These are phyloP conservation scores for Psilocybe subaeruginosa DNA, from an alignment of 768 basidiomycete species.

Conservation along the genomic window DNA sequence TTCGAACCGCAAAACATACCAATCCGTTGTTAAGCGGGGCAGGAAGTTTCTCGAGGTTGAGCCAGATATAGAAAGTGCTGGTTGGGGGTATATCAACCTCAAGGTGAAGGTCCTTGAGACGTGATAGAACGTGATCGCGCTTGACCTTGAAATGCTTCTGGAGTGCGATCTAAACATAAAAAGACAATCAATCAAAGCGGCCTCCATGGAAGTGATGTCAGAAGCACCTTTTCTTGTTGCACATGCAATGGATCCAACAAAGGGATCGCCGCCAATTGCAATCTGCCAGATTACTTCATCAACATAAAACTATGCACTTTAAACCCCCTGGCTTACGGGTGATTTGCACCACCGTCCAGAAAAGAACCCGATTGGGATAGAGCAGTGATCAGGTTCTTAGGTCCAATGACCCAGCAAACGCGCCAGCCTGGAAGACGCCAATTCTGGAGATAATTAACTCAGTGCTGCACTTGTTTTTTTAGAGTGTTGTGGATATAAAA, in stretches of 20 bases:
- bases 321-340: constrained; percentile 61
- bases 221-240: constrained; percentile 61
- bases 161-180: constrained; percentile 58
- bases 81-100: constrained; percentile 76
- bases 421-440: constrained; percentile 97
- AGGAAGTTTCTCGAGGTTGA: constrained; percentile 80
- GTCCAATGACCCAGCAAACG: constrained; percentile 91
- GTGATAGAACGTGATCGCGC: constrained; percentile 84
- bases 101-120: constrained; percentile 79
- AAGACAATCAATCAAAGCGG: not conserved
- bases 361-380: constrained; percentile 94
- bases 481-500: not conserved
- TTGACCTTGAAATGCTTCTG: constrained; percentile 92
- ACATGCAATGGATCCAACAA: constrained; percentile 77
- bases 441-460: constrained; percentile 53
- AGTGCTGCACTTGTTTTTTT: not conserved
- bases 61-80: constrained; percentile 95
- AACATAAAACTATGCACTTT: not conserved
- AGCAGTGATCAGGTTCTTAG: constrained; percentile 85
- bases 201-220: not conserved
- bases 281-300: constrained; percentile 35
- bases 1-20: constrained; percentile 36
- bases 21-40: constrained; percentile 87
- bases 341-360: constrained; percentile 93
- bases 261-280: constrained; percentile 88